Conservation (phyloP, 352 stramenopile species). For the Globisporangium nagaii region DNA sequence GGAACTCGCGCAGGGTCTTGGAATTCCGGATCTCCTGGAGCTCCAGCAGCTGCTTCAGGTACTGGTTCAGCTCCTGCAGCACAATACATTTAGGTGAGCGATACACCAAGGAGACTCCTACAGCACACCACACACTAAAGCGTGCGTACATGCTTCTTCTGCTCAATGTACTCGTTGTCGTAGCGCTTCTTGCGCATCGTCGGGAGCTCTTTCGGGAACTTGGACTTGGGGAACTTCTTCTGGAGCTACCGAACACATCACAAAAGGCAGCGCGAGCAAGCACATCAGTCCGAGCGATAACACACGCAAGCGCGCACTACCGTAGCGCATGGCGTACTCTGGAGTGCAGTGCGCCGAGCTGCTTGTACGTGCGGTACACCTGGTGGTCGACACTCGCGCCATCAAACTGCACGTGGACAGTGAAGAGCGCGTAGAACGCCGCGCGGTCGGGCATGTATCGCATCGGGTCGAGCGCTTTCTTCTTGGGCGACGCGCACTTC, state of each 20-base stretch:
- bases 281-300: too few species aligned
- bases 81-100: not conserved
- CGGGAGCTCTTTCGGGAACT: constrained; percentile 51
- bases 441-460: constrained; percentile 57
- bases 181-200: constrained; percentile 68
- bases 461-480: constrained; percentile 65
- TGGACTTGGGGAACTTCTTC: constrained; percentile 73
- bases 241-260: constrained; percentile 27
- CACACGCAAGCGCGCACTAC: too few species aligned
- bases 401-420: constrained; percentile 47
- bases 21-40: constrained; percentile 50
- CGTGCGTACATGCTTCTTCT: constrained; percentile 37
- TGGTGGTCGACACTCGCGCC: constrained; percentile 27
- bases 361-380: constrained; percentile 63
- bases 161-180: constrained; percentile 70
- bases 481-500: constrained; percentile 52
- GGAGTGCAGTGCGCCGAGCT: constrained; percentile 50
- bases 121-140: not conserved
- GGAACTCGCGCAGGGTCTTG: constrained; percentile 51
- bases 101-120: not conserved
- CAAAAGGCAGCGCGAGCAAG: too few species aligned
- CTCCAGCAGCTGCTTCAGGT: constrained; percentile 43
- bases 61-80: constrained; percentile 45
- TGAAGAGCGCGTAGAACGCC: constrained; percentile 53
- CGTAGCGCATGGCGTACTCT: constrained; percentile 20